These are phyloP conservation scores for Pterocarpus santalinus DNA, from an alignment of 306 rosid genomes.

Conservation along the genomic window DNA sequence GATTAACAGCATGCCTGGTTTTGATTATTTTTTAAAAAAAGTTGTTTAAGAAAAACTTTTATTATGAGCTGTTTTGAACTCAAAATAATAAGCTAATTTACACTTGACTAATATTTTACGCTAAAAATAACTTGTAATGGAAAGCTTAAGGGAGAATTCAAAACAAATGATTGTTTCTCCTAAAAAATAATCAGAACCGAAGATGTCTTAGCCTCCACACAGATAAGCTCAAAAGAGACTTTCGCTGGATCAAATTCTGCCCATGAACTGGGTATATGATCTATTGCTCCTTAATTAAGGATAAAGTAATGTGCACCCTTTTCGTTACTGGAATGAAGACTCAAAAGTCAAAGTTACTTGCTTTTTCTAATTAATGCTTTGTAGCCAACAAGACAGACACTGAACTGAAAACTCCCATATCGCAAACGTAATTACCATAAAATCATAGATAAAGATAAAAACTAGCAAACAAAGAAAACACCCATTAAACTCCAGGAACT, in stretches of 20 bases:
- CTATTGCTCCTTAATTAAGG: neutral
- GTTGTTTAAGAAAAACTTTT: no score
- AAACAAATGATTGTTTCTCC: no score
- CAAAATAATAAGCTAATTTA: no score
- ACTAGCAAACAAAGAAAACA: neutral
- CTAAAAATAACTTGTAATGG: no score
- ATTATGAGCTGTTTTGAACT: no score
- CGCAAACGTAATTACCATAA: neutral
- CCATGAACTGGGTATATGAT: slow-evolving; percentile 32
- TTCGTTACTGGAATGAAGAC: slow-evolving; percentile 38
- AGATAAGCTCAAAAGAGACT: slow-evolving; percentile 14
- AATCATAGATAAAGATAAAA: no score
- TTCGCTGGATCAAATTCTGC: slow-evolving; percentile 24
- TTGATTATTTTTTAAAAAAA: no score
- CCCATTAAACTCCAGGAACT: slow-evolving; percentile 13
- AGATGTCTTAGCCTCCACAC: slow-evolving; percentile 6
- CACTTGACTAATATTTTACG: no score
- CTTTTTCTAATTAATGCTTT: slow-evolving; percentile 1
- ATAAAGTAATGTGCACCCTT: slow-evolving; percentile 30
- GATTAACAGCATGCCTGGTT: no score
- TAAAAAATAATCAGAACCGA: no score
- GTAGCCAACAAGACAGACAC: slow-evolving; percentile 37
- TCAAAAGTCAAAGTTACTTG: slow-evolving; percentile 4
- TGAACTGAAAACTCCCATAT: slow-evolving; percentile 27
- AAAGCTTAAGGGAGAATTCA: no score